A percentile compares a stretch with the other conserved stretches of the same genome.
phyloP scores from a whole-genome alignment of 768 basidiomycete species.

The Imleria badia region DNA sequence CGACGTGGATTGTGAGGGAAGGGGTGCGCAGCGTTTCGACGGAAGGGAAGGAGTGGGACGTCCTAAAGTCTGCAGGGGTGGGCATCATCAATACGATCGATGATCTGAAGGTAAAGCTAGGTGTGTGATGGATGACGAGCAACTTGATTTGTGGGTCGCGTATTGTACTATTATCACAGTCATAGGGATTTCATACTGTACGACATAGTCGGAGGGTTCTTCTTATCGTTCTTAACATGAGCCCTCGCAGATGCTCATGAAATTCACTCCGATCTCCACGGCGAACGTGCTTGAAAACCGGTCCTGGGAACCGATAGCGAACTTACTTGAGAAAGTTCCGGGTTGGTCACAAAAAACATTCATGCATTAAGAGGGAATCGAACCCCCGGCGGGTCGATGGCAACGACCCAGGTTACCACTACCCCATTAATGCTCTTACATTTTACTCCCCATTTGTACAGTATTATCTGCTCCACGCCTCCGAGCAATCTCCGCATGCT shows the following conservation, averaged over 20 bases:
- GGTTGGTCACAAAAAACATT: neutral
- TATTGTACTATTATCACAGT: neutral
- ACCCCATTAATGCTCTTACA: slow-evolving; percentile 64
- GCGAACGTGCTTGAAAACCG: neutral
- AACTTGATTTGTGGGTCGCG: neutral
- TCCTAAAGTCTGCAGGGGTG: slow-evolving; percentile 37
- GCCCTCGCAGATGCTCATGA: no score
- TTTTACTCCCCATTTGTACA: no score
- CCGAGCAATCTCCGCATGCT: no score
- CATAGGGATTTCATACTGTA: neutral
- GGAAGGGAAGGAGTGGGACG: slow-evolving; percentile 37
- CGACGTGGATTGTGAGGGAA: slow-evolving; percentile 49
- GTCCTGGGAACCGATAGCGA: no score
- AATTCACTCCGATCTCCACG: no score
- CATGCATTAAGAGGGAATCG: slow-evolving; percentile 80
- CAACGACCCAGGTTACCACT: slow-evolving; percentile 63
- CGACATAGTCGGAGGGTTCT: no score
- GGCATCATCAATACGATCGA: slow-evolving; percentile 29
- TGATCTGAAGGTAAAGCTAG: slow-evolving; percentile 30
- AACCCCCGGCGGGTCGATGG: slow-evolving; percentile 87
- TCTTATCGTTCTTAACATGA: no score
- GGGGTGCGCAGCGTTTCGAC: slow-evolving; percentile 43
- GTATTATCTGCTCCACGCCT: no score
- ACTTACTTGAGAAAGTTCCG: no score
- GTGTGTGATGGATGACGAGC: neutral